phyloP scores from a whole-genome alignment of 2,329 filamentous ascomycete genomes.

The Knufia petricola region DNA sequence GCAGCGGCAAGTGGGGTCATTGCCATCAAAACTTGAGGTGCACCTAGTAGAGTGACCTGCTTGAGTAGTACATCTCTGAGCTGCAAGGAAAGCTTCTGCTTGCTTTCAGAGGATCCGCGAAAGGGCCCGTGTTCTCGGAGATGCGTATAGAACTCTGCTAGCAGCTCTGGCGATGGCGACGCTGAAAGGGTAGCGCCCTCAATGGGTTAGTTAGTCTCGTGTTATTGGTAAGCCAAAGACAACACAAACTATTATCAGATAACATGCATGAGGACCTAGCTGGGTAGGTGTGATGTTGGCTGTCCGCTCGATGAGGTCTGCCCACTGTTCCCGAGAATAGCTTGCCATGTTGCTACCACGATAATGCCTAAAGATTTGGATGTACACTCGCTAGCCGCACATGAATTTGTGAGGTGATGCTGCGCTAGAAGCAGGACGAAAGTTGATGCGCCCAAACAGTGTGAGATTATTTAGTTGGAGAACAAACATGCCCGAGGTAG shows the following conservation, averaged over 20 bases:
- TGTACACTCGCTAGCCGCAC: too few relatives aligned
- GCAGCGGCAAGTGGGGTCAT: constrained; percentile 25
- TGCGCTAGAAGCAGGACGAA: too few relatives aligned
- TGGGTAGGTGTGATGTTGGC: constrained; percentile 32
- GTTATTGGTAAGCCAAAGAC: constrained; percentile 10
- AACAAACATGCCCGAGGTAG: neutral
- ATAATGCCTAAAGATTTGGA: too few relatives aligned
- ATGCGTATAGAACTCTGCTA: constrained; percentile 25
- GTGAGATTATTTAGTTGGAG: neutral
- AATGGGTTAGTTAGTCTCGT: neutral
- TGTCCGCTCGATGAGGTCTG: constrained; percentile 22
- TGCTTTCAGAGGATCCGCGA: constrained; percentile 12
- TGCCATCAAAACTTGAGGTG: constrained; percentile 26
- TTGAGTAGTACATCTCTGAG: constrained; percentile 28
- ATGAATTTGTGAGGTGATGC: too few relatives aligned
- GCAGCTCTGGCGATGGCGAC: constrained; percentile 22
- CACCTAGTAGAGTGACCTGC: constrained; percentile 27
- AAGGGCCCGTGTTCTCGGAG: constrained; percentile 17
- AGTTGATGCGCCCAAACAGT: neutral
- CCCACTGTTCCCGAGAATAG: constrained; percentile 16
- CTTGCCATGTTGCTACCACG: neutral
- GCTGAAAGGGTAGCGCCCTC: constrained; percentile 23
- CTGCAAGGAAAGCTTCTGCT: constrained; percentile 13
- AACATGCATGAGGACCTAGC: constrained; percentile 52
- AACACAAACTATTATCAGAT: constrained; percentile 34